Evolutionary conservation across 345 rosid genomes (phyloP).

Genomic region (Garcia nutans): DNA sequence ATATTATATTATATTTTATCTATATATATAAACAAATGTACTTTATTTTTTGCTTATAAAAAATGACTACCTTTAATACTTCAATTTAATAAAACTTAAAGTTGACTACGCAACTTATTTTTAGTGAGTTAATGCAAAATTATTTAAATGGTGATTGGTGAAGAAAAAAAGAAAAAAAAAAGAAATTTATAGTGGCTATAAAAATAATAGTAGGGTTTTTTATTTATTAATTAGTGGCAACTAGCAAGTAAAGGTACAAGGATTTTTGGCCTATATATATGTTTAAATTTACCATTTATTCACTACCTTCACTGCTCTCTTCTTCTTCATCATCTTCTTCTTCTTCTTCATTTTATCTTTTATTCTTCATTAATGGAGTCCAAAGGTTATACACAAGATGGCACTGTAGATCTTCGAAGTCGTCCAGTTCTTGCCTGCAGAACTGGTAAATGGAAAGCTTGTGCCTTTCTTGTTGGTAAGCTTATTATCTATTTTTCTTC

Average conservation of each 20-base stretch:
- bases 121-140: too few relatives aligned
- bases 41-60: too few relatives aligned
- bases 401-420: constrained; percentile 75
- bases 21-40: too few relatives aligned
- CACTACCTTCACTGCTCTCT: background rate
- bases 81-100: too few relatives aligned
- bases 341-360: background rate
- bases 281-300: background rate
- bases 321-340: background rate
- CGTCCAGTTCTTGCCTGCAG: constrained; percentile 62
- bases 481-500: background rate
- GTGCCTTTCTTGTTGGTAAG: constrained; percentile 81
- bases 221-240: too few relatives aligned
- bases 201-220: background rate
- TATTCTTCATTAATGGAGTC: constrained; percentile 41
- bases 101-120: too few relatives aligned
- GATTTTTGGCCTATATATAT: constrained; percentile 11
- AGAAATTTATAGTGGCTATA: constrained; percentile 1
- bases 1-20: too few relatives aligned
- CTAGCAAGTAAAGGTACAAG: background rate
- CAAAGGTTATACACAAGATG: constrained; percentile 67
- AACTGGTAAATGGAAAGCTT: constrained; percentile 90
- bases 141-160: too few relatives aligned
- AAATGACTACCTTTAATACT: too few relatives aligned
- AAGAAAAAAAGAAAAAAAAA: background rate